A percentile compares a stretch with the other conserved stretches of the same genome.
phyloP scores from a whole-genome alignment of 768 basidiomycete species.

The Boletus sp. region DNA sequence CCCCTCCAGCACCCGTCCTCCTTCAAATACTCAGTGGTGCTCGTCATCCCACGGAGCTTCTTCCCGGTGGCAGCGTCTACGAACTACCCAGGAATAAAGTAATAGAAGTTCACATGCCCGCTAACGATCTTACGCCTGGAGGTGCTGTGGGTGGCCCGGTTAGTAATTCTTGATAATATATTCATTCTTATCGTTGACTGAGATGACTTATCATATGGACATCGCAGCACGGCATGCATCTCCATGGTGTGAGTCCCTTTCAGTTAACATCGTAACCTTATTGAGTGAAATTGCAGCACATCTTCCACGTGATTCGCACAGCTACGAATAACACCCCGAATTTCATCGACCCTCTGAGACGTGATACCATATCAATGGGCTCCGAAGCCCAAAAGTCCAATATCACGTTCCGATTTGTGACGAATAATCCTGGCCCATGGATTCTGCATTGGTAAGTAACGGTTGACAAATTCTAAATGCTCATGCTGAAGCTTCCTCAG shows the following conservation, averaged over 20 bases:
- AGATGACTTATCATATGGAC: not conserved
- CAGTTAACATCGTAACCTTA: not conserved
- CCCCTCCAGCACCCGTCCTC: conserved; percentile 50
- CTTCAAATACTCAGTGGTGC: conserved; percentile 60
- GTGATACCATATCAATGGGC: conserved; percentile 37
- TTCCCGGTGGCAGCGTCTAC: conserved; percentile 50
- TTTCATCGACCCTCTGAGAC: conserved; percentile 37
- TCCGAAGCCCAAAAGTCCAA: conserved; percentile 36
- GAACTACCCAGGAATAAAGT: conserved; percentile 44
- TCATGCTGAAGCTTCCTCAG: conserved; percentile 13
- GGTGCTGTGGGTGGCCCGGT: conserved; percentile 38
- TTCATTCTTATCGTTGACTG: not conserved
- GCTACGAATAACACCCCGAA: conserved; percentile 33
- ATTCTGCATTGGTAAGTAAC: conserved; percentile 40
- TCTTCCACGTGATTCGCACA: conserved; percentile 38
- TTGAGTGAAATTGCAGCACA: conserved; percentile 28
- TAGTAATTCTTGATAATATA: conserved; percentile 5
- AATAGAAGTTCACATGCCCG: conserved; percentile 50
- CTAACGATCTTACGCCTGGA: conserved; percentile 30
- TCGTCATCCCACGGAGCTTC: conserved; percentile 42
- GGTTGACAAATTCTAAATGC: not conserved
- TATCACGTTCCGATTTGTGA: conserved; percentile 57
- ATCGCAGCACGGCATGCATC: conserved; percentile 38
- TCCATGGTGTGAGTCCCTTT: conserved; percentile 36
- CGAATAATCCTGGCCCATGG: conserved; percentile 69